phyloP scores from a whole-genome alignment of 129 eudicot genomes.

The sunflower (Helianthus annuus) region DNA sequence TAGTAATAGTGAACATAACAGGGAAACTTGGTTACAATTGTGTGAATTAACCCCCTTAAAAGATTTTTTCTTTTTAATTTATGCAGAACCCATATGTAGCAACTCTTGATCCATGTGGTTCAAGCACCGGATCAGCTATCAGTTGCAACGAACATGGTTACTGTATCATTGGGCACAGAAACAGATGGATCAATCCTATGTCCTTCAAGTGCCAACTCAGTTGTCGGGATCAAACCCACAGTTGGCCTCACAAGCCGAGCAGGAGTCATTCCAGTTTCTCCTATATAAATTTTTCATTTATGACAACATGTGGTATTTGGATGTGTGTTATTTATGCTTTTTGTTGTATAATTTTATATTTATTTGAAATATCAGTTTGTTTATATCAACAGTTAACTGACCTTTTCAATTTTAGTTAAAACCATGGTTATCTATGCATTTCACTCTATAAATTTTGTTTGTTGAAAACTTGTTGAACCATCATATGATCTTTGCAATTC shows the following conservation, averaged over 20 bases:
- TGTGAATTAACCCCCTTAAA: no score
- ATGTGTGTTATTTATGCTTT: no score
- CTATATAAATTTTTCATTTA: background rate
- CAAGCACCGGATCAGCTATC: slow-evolving; percentile 91
- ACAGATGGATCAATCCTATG: slow-evolving; percentile 74
- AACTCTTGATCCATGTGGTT: slow-evolving; percentile 65
- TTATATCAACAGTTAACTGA: no score
- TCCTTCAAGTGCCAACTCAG: slow-evolving; percentile 52
- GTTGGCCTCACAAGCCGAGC: slow-evolving; percentile 75
- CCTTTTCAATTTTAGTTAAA: no score
- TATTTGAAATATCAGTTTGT: no score
- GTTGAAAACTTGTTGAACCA: no score
- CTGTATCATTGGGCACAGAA: slow-evolving; percentile 75
- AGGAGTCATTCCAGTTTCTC: slow-evolving; percentile 64
- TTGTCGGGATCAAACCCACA: slow-evolving; percentile 73
- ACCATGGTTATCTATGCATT: no score
- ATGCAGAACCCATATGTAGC: slow-evolving; percentile 72
- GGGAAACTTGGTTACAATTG: no score
- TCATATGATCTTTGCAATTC: no score
- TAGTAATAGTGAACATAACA: slow-evolving; percentile 13
- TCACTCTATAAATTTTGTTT: no score
- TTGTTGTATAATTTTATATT: no score
- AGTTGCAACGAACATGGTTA: slow-evolving; percentile 68
- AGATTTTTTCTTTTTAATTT: background rate
- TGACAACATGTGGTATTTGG: background rate